Base-by-base conservation (phyloP, 2,329 filamentous ascomycete species). In the Xylaria arbuscula region DNA sequence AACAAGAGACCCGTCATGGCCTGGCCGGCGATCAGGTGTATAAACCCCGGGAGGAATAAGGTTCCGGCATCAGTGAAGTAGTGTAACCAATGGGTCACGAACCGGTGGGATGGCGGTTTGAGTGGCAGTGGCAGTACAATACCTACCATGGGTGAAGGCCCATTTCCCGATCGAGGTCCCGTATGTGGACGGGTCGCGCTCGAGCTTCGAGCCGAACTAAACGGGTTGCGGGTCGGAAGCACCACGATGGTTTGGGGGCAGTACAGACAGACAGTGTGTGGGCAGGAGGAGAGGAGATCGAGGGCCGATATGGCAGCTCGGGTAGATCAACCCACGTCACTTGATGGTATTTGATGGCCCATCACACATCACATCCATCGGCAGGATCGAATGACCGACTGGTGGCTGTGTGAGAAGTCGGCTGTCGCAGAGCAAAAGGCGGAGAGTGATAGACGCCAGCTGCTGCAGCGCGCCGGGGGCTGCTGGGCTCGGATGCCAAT, bases 401-500 rank as follows among this genome's bases (percentile, higher is more conserved):
- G 48, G 61, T 62, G 59, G 63, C 51, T 62, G 38, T 63, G 64
- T 38, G 57, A 60, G 42, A 53, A 59, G 60, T 50, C 59, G 64
- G 53, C n/a, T 34, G 53, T 32, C 40, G 50, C 48, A 62, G 38
- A 54, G 47, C 28, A 70, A 66, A 69, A 62, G 59, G 62, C 66
- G 66, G 66, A 65, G 50, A 65, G 50, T 32, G 58, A 60, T n/a
- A n/a, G 42, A 54, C 28, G 51, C 32, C 54, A 36, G 54, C 42
- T 40, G 24, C 59, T 66, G 59, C 59, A 67, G 45, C 38, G 32
- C 55, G 58, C 47, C 36, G 55, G 50, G 24, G 32, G 24, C 19
- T 53, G 53, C 24, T 40, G 17, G 34, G 45, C 59, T 38, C 34
- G 66, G 28, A 47, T 45, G 61, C 19, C 42, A 61, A 56, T 56